phyloP scores from a whole-genome alignment of 805 yeast species.

The Hanseniaspora valbyensis region DNA sequence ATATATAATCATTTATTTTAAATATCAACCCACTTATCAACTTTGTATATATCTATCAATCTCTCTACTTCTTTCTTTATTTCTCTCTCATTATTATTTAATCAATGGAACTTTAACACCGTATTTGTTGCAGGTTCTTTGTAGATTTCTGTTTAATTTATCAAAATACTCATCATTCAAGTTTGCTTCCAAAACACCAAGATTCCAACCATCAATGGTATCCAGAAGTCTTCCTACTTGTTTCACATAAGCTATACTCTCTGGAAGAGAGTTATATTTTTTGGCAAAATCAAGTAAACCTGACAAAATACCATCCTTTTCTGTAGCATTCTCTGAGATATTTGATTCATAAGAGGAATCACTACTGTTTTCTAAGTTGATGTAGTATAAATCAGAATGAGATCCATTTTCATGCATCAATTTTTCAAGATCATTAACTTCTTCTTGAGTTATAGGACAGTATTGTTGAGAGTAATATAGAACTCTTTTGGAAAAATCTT shows the following conservation, averaged over 20 bases:
- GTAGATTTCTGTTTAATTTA: conserved; percentile 4
- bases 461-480: conserved; percentile 35
- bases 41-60: no score
- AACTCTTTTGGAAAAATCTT: conserved; percentile 50
- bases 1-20: neutral
- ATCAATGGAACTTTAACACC: neutral
- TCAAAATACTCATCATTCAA: conserved; percentile 1
- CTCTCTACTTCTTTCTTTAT: neutral
- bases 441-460: conserved; percentile 23
- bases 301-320: neutral
- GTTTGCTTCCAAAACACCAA: neutral
- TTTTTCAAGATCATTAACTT: conserved; percentile 2
- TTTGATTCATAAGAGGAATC: conserved; percentile 8
- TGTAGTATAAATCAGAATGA: neutral
- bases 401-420: neutral
- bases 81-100: neutral
- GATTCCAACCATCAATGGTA: neutral
- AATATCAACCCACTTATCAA: no score
- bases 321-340: neutral
- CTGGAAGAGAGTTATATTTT: conserved; percentile 10
- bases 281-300: conserved; percentile 10
- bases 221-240: neutral
- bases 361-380: conserved; percentile 7
- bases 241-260: conserved; percentile 10
- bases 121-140: neutral